Base-by-base conservation (phyloP, 1,284 basidiomycete genomes). In the Apiotrichum siamense region DNA sequence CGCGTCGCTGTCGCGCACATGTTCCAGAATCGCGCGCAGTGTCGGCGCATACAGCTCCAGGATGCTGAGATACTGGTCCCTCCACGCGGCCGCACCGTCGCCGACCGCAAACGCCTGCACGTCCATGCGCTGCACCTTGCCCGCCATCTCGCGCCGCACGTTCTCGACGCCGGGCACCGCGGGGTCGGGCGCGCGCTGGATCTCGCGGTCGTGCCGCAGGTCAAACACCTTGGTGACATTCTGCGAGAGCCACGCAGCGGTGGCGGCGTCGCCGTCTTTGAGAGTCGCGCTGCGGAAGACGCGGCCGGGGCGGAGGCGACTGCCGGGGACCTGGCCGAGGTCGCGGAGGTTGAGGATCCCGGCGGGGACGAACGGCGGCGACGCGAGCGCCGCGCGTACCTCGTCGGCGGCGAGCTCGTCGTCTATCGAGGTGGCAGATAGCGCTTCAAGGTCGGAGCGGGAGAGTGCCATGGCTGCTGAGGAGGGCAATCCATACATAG, bases 291-390 rank as follows among this genome's bases (percentile, higher is more conserved):
- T 44, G 39, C 55, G 55, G 49, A 39, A 54, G 24, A 46, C n/a
- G 4, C 33, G 26, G 2, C 43, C 47, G 1, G 52, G 44, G 15
- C 36, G 25, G 31, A 57, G 26, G 10, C 38, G 24, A 10, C 37
- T 46, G 36, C 32, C 27, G 11, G 49, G 52, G 6, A 57, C 40
- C 3, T 26, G 39, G 29, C 55, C 55, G 33, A 54, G 25, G 40
- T 57, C 55, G 17, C 55, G 55, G 5, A 43, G 29, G 46, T 57
- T 57, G 35, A 57, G 39, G 11, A 57, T 25, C 1, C 35, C 27
- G 12, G 33, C 15, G n/a, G n/a, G 18, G 23, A 57, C 23, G 44
- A 57, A 57, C 4, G 55, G 55, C 13, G 46, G 40, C 6, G 49
- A 26, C 2, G 24, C n/a, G 4, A 53, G 55, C 15, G 50, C 50